phyloP scores from a whole-genome alignment of 352 stramenopile genomes.

The Phytophthora cryptogea region DNA sequence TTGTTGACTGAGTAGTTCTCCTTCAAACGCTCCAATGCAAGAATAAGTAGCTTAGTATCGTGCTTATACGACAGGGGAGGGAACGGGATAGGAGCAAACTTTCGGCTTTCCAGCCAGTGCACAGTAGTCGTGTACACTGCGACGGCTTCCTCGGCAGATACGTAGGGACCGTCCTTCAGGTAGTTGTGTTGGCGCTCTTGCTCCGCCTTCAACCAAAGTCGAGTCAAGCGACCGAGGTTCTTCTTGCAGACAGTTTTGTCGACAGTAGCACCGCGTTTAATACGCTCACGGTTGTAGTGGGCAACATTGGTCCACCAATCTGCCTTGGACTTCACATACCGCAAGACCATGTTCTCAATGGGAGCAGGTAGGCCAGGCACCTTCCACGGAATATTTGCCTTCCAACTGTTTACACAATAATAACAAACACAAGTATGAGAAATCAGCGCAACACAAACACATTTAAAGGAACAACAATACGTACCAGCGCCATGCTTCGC shows the following conservation, averaged over 20 bases:
- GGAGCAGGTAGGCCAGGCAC: constrained; percentile 98
- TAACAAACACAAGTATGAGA: constrained; percentile 11
- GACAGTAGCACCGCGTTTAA: constrained; percentile 98
- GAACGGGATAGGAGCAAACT: constrained; percentile 99
- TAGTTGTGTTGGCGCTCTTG: constrained; percentile 99
- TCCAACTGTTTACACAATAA: constrained; percentile 70
- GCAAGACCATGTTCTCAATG: constrained; percentile 99
- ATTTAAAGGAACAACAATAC: constrained; percentile 3
- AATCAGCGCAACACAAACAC: neutral
- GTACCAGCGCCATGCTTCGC: constrained; percentile 96
- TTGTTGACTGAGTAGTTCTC: constrained; percentile 98
- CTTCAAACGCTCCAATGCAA: constrained; percentile 98
- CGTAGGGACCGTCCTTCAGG: constrained; percentile 98
- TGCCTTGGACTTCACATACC: constrained; percentile 99
- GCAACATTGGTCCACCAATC: constrained; percentile 99
- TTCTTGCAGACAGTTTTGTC: constrained; percentile 99
- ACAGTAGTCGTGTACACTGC: constrained; percentile 99
- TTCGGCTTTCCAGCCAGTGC: constrained; percentile 99
- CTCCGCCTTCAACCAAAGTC: constrained; percentile 99
- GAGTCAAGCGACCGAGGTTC: constrained; percentile 98
- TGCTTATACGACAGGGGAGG: constrained; percentile 99
- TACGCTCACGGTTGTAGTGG: constrained; percentile 99
- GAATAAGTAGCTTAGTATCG: constrained; percentile 99
- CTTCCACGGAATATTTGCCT: constrained; percentile 99
- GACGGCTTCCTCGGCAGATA: constrained; percentile 98